phyloP scores from a whole-genome alignment of 345 rosid genomes.

The Reutealis trisperma region DNA sequence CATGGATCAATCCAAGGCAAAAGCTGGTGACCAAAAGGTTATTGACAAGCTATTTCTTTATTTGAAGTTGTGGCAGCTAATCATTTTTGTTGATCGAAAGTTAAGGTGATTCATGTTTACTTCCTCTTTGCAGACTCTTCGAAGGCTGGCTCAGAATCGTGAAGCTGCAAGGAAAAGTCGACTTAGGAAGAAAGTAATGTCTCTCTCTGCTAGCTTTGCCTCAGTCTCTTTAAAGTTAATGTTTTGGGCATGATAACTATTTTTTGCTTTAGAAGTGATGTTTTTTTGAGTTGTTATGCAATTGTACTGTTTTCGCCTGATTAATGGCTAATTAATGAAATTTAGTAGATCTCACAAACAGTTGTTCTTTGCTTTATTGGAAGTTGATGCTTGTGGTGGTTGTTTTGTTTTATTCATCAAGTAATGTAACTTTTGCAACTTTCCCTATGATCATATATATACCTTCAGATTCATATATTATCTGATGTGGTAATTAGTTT shows the following conservation, averaged over 20 bases:
- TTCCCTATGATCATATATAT: neutral
- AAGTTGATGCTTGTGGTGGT: too few relatives aligned
- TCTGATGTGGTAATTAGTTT: neutral
- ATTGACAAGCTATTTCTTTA: neutral
- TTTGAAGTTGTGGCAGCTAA: neutral
- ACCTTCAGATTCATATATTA: neutral
- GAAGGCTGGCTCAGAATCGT: slow-evolving; percentile 91
- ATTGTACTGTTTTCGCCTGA: too few relatives aligned
- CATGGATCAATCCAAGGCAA: slow-evolving; percentile 57
- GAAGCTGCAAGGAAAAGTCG: slow-evolving; percentile 97
- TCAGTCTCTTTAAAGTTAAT: neutral
- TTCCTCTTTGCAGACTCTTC: slow-evolving; percentile 49
- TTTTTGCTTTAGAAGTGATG: neutral
- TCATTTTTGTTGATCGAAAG: neutral
- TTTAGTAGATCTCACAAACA: too few relatives aligned
- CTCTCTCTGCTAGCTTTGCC: neutral
- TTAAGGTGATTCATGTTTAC: neutral
- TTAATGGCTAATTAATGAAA: too few relatives aligned
- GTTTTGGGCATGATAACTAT: neutral
- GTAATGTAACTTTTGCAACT: neutral
- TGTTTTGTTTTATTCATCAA: too few relatives aligned
- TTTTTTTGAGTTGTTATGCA: neutral
- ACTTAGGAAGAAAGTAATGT: slow-evolving; percentile 77
- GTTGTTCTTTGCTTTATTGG: too few relatives aligned
- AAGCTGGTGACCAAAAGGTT: slow-evolving; percentile 69